Evolutionary conservation across 23 red algal species (phyloP), one percentile per base, ranked within the genome.

Genomic region (Rhodosorus marinus): DNA sequence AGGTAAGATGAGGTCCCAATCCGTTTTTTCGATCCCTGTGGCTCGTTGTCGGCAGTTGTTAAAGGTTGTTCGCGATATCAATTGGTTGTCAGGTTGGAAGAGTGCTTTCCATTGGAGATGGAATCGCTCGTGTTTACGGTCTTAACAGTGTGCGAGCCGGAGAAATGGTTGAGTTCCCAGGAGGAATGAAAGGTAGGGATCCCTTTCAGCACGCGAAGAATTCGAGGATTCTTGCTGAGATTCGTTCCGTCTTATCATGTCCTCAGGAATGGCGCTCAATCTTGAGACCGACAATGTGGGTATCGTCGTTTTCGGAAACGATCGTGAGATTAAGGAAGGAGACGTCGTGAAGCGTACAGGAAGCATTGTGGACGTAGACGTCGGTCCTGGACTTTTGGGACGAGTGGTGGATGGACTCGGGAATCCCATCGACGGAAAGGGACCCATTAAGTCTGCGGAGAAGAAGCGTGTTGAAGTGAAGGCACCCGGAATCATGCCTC

Each of bases 231-330:
- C n/a, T n/a, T n/a, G n/a, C n/a, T n/a, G n/a, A n/a, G n/a, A n/a
- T n/a, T n/a, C n/a, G n/a, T n/a, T n/a, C n/a, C n/a, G n/a, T n/a
- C n/a, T n/a, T n/a, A n/a, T n/a, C n/a, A n/a, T n/a, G n/a, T n/a
- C n/a, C n/a, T n/a, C n/a, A n/a, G n/a, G n/a, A 23, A 84, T 94
- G 77, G 88, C 88, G 26, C 77, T 94, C 55, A 94, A 94, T 51
- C 66, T 94, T 24, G 88, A 94, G 64, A 54, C 59, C 17, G 69
- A 69, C 20, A 79, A 94, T 33, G 80, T 81, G 50, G 88, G 88
- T 62, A 62, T 84, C 52, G 77, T 94, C 47, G 77, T 94, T 9
- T 84, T 94, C 59, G 88, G 88, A 26, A 76, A 75, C n/a, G 88
- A 84, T 64, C 72, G 77, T 26, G 67, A 83, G 50, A 84, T 94